Base-by-base conservation (phyloP, 2,329 filamentous ascomycete species). In the Xylariaceae sp. region DNA sequence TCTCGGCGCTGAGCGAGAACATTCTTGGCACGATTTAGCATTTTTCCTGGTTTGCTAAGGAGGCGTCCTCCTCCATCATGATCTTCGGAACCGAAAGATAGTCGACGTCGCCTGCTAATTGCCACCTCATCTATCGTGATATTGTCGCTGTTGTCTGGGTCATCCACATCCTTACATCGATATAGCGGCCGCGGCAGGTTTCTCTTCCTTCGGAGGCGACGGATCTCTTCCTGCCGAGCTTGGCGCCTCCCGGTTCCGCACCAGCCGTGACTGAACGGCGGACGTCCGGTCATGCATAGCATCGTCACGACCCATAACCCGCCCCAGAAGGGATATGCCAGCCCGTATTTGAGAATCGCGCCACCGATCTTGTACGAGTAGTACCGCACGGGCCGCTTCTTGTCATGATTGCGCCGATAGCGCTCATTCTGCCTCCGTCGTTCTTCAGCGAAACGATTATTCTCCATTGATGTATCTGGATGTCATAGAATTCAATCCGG, bases 181-280 rank as follows among this genome's bases (percentile, higher is more conserved):
- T 43, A 43, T 11, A 43, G 17, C 12, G 41, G 41, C 36, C 41
- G 41, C 41, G 41, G 41, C 22, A 43, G 20, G 19, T 43, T 43
- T 12, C 6, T n/a, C 41, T 37, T 14, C 17, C 22, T 37, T 35
- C 37, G 22, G 11, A 17, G 23, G 19, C 8, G 33, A 21, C n/a
- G n/a, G n/a, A n/a, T n/a, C n/a, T 17, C 11, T 2, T 21, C 37
- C 16, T 29, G 12, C 37, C 16, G 23, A 10, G 22, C 32, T n/a
- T 29, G 14, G 11, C n/a, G 22, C 22, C 34, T 43, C 12, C 10
- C 22, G 23, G 16, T 43, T n/a, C 41, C 41, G 19, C 41, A 43
- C 16, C 10, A 19, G 7, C 11, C 22, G 21, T 29, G 16, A 29
- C 19, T 37, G 5, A 32, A 37, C 12, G 34, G 33, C 33, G 22